Evolutionary conservation across 2,329 filamentous ascomycete genomes (phyloP).

Genomic region (Corniculantispora saksenae): DNA sequence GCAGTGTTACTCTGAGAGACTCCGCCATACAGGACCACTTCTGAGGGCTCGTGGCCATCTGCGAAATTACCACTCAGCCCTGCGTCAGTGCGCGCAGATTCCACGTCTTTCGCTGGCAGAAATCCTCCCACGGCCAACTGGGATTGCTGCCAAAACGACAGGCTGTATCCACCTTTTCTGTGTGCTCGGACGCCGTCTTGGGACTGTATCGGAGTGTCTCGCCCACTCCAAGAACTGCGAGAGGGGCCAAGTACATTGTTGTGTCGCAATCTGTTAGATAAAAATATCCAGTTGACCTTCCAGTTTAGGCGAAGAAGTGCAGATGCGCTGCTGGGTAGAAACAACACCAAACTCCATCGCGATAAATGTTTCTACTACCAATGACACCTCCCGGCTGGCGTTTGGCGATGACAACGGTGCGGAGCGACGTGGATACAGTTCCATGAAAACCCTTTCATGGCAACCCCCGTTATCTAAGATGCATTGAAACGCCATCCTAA

Average conservation of each 20-base stretch:
- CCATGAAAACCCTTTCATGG: neutral
- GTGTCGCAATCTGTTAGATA: neutral
- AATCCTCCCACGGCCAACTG: neutral
- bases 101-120: neutral
- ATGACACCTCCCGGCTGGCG: neutral
- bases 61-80: slow-evolving; percentile 3
- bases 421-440: neutral
- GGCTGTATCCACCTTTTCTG: neutral
- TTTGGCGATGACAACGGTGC: neutral
- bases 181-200: slow-evolving; percentile 11
- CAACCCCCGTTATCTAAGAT: neutral
- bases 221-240: neutral
- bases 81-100: slow-evolving; percentile 13
- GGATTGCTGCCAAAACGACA: neutral
- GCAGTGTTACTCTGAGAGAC: neutral
- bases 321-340: neutral
- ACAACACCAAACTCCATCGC: neutral
- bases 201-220: slow-evolving; percentile 3
- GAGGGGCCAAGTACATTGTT: neutral
- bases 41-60: neutral
- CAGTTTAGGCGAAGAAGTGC: neutral
- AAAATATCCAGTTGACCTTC: slow-evolving; percentile 4
- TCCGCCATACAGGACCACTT: neutral
- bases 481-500: neutral
- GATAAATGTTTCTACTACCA: neutral